These are phyloP conservation scores for Thermothelomyces thermophilus DNA, from an alignment of 2,329 filamentous ascomycete species.

Conservation along the genomic window DNA sequence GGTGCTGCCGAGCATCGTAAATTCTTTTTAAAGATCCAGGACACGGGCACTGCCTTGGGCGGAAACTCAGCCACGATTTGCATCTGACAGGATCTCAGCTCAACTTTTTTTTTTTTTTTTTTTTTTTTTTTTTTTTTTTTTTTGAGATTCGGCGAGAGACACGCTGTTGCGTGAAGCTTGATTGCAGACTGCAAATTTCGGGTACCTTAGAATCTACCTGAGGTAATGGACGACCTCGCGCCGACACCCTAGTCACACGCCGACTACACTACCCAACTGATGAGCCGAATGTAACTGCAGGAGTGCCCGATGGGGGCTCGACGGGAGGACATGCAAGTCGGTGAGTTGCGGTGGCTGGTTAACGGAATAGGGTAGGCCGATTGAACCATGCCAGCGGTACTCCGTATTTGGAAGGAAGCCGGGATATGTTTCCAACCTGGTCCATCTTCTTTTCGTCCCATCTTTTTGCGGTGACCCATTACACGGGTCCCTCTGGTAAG, in stretches of 20 bases:
- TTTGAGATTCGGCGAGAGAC: too few species aligned
- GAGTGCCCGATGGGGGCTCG: too few species aligned
- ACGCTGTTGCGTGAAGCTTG: background rate
- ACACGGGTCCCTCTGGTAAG: too few species aligned
- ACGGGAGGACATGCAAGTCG: background rate
- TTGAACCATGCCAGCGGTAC: background rate
- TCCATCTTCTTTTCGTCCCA: conserved; percentile 1
- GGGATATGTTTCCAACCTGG: too few species aligned
- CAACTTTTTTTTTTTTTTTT: too few species aligned
- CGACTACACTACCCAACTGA: background rate
- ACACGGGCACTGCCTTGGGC: background rate
- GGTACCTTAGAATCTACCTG: too few species aligned
- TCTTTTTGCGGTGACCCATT: background rate
- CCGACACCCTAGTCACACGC: background rate
- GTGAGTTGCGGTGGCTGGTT: background rate
- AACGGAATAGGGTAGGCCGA: background rate
- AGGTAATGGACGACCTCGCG: too few species aligned
- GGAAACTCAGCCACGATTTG: conserved; percentile 7
- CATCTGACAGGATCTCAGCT: background rate
- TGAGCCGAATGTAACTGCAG: background rate
- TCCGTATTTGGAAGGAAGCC: too few species aligned
- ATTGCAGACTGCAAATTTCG: background rate
- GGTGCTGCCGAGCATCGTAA: background rate
- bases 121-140: too few species aligned
- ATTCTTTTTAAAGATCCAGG: conserved; percentile 5